Base-by-base conservation (phyloP, 2,329 filamentous ascomycete species). In the Zasmidium angulare region DNA sequence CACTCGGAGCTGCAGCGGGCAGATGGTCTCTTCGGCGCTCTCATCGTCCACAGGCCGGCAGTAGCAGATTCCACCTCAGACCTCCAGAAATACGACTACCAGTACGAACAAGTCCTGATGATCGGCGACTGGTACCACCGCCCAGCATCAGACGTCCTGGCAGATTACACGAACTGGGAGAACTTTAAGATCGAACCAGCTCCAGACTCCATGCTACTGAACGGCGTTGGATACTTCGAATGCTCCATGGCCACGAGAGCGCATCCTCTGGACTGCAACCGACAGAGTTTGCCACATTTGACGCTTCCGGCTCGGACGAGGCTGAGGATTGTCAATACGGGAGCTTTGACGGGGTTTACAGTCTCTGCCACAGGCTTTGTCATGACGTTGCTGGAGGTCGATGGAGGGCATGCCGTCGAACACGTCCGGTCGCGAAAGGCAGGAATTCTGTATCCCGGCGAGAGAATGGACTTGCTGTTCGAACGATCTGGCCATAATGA, bases 91-190 rank as follows among this genome's bases (percentile, higher is more conserved):
- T 76, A 6, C 19, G 40, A 43, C 9, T 14, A 50, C 17, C 21
- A 76, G 3, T 70, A 75, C 40, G 79, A 81, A 43, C 52, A 78
- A 9, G 59, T 81, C 14, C 68, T 82, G 22, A 65, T 81, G 17
- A 70, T 81, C 43, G 78, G 79, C 7, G 79, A 81, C 61, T 81
- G 79, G 79, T 81, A 81, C 63, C 79, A 81, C 65, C 70, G 72
- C 6, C 65, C 71, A 21, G 74, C 76, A 1, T 58, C 63, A 2
- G 71, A 80, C n/a, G 71, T 79, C 19, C 65, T 79, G 10, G 70
- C 66, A 2, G 79, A 77, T 76, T 81, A 78, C 58, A 72, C 75
- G 61, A 72, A 73, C 22, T 68, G 75, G 12, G 74, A 70, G 3
- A 77, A 74, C 9, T 78, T 77, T 66, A 77, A 76, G 1, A 77